A percentile compares a stretch with the other conserved stretches of the same genome.
phyloP scores from a whole-genome alignment of 768 basidiomycete genomes.

The Boletus pseudo-olivaceus region DNA sequence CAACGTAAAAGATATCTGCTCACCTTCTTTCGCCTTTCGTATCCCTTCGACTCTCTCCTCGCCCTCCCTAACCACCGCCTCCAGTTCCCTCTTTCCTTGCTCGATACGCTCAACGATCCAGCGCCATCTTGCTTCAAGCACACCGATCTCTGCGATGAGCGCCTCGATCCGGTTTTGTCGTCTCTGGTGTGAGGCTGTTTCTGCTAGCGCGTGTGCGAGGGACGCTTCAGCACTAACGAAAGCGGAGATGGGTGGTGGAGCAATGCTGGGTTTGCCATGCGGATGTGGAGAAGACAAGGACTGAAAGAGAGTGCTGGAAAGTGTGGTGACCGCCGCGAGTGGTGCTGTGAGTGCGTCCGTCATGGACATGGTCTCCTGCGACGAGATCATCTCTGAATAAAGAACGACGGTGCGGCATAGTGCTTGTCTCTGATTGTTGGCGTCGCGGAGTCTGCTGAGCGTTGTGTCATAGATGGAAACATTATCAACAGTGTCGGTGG shows the following conservation, averaged over 20 bases:
- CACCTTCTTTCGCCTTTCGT: constrained; percentile 69
- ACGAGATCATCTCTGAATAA: constrained; percentile 5
- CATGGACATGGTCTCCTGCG: constrained; percentile 38
- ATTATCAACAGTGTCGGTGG: no score
- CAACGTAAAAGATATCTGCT: constrained; percentile 9
- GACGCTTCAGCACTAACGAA: constrained; percentile 62
- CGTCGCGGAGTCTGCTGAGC: no score
- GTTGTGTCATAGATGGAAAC: no score
- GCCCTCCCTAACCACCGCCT: constrained; percentile 70
- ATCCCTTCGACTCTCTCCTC: constrained; percentile 68
- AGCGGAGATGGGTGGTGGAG: constrained; percentile 48
- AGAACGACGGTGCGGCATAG: background rate
- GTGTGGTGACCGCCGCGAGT: constrained; percentile 54
- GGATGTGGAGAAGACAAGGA: constrained; percentile 65
- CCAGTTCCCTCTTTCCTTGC: constrained; percentile 63
- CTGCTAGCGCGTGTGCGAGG: constrained; percentile 61
- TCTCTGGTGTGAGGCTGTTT: constrained; percentile 69
- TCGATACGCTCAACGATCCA: constrained; percentile 64
- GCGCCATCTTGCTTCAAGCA: constrained; percentile 64
- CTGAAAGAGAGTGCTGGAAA: constrained; percentile 68
- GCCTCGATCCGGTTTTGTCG: constrained; percentile 72
- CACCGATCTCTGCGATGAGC: constrained; percentile 67
- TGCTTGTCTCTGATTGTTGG: no score
- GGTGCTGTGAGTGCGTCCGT: constrained; percentile 60
- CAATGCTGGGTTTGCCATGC: constrained; percentile 21